Evolutionary conservation across 164 flowering plant species (phyloP).

Genomic region (Magnolia changhungtana): DNA sequence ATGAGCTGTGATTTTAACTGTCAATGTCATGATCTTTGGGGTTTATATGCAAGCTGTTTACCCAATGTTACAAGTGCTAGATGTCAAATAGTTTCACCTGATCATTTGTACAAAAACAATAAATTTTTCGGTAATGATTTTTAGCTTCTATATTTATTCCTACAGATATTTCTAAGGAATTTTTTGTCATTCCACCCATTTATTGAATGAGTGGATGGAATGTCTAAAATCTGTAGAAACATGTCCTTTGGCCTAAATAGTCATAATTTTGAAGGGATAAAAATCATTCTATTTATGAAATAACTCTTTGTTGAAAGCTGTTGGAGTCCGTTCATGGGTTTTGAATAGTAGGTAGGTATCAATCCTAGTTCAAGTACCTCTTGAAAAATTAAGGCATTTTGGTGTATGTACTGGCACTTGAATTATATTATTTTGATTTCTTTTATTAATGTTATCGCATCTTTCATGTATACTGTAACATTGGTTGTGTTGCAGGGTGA

Average conservation of each 20-base stretch:
- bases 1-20: not conserved
- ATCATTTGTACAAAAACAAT: not conserved
- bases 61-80: not conserved
- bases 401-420: not conserved
- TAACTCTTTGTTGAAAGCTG: not conserved
- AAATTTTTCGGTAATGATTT: not conserved
- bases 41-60: not conserved
- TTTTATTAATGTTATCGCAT: not conserved
- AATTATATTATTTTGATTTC: not conserved
- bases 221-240: too few species aligned
- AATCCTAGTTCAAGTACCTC: not conserved
- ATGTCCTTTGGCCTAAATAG: not conserved
- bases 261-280: not conserved
- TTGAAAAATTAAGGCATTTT: not conserved
- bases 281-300: not conserved
- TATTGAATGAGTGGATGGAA: not conserved
- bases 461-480: not conserved
- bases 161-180: not conserved
- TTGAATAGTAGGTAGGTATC: not conserved
- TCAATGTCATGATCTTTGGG: not conserved
- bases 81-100: not conserved
- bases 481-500: slow-evolving; percentile 53
- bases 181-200: not conserved
- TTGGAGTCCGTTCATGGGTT: not conserved
- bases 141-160: not conserved